phyloP scores from a whole-genome alignment of 768 basidiomycete species.

The Clitopilus passeckerianus region DNA sequence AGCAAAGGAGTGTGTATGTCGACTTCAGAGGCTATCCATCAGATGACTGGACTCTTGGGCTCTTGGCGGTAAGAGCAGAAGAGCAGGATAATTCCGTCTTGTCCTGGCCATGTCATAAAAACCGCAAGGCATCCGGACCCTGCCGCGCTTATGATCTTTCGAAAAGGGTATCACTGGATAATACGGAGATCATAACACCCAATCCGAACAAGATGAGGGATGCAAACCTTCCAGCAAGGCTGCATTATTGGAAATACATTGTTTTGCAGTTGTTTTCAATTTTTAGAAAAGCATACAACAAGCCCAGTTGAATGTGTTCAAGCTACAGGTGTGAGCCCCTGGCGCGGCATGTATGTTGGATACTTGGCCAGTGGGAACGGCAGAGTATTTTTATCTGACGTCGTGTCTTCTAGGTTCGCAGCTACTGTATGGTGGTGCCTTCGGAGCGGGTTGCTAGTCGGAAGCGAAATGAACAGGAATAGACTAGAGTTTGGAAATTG shows the following conservation, averaged over 20 bases:
- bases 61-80: background rate
- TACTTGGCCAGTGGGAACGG: too few relatives aligned
- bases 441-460: background rate
- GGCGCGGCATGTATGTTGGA: too few relatives aligned
- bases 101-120: background rate
- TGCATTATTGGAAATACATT: too few relatives aligned
- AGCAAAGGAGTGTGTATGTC: constrained; percentile 5
- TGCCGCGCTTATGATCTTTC: background rate
- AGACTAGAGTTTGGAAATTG: background rate
- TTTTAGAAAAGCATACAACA: too few relatives aligned
- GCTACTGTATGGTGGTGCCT: background rate
- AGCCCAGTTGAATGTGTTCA: too few relatives aligned
- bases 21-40: background rate
- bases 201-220: background rate
- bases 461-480: background rate
- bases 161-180: background rate
- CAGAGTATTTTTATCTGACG: background rate
- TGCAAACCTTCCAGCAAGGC: too few relatives aligned
- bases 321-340: too few relatives aligned
- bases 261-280: too few relatives aligned
- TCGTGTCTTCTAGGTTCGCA: background rate
- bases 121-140: background rate
- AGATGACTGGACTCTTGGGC: constrained; percentile 6
- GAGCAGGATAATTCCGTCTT: background rate
- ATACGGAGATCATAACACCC: background rate